phyloP scores from a whole-genome alignment of 108 stramenopile genomes.

The Fragilariopsis cylindrus region DNA sequence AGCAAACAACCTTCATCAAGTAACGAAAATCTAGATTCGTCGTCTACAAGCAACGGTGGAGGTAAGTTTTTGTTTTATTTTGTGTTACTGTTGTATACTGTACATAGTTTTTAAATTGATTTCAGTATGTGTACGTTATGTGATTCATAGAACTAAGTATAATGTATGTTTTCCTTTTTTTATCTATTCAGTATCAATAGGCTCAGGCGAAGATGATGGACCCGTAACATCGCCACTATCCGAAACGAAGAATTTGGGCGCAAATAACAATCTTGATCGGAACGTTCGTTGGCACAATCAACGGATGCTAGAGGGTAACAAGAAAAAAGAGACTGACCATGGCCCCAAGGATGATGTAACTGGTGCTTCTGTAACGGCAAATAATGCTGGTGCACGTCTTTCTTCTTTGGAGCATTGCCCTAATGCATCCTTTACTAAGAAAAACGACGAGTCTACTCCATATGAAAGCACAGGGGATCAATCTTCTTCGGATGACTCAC shows the following conservation, averaged over 20 bases:
- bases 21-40: conserved; percentile 29
- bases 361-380: conserved; percentile 82
- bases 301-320: conserved; percentile 50
- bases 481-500: conserved; percentile 57
- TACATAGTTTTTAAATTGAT: too few relatives aligned
- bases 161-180: background rate
- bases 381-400: conserved; percentile 80
- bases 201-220: conserved; percentile 20
- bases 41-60: conserved; percentile 26
- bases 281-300: conserved; percentile 71
- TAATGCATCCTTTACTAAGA: conserved; percentile 14
- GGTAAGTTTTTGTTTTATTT: background rate
- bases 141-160: too few relatives aligned
- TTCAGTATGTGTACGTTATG: too few relatives aligned
- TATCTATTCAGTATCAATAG: background rate
- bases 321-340: conserved; percentile 29
- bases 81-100: too few relatives aligned
- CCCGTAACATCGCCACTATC: conserved; percentile 46
- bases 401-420: conserved; percentile 68
- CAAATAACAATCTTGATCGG: conserved; percentile 52
- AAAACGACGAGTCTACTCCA: conserved; percentile 21
- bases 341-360: conserved; percentile 82
- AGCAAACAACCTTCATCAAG: conserved; percentile 26
- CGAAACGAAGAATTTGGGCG: conserved; percentile 52
- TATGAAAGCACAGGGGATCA: conserved; percentile 44